Conservation (phyloP, 257 asterid genomes). For the Gardenia jasminoides region DNA sequence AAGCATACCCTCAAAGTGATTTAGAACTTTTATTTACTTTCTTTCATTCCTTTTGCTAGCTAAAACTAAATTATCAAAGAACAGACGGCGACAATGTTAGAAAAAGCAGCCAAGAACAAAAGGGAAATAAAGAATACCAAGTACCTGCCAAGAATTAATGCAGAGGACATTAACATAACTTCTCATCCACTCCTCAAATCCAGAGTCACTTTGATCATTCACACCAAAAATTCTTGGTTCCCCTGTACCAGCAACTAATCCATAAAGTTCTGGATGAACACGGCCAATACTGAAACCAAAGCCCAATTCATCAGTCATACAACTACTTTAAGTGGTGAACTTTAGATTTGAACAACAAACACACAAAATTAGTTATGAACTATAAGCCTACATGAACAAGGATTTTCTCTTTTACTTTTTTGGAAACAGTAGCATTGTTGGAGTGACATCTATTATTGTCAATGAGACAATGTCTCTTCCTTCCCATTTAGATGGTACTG, state of each 20-base stretch:
- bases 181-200: slow-evolving; percentile 60
- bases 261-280: slow-evolving; percentile 75
- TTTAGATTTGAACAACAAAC: slow-evolving; percentile 9
- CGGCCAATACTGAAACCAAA: slow-evolving; percentile 75
- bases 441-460: neutral
- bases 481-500: neutral
- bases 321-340: slow-evolving; percentile 12
- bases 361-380: neutral
- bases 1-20: neutral
- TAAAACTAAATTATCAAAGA: neutral
- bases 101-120: neutral
- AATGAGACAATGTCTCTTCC: neutral
- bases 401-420: neutral
- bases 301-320: slow-evolving; percentile 9
- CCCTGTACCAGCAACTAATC: slow-evolving; percentile 71
- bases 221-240: slow-evolving; percentile 31
- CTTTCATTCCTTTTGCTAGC: neutral
- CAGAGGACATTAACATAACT: slow-evolving; percentile 77
- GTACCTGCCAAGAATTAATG: slow-evolving; percentile 97
- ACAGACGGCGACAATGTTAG: neutral
- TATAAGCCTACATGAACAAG: neutral
- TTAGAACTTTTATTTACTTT: neutral
- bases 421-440: neutral
- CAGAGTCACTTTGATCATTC: slow-evolving; percentile 36
- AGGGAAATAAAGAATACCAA: neutral